Base-by-base conservation (phyloP, 2,329 filamentous ascomycete genomes). In the Apiospora arundinis region DNA sequence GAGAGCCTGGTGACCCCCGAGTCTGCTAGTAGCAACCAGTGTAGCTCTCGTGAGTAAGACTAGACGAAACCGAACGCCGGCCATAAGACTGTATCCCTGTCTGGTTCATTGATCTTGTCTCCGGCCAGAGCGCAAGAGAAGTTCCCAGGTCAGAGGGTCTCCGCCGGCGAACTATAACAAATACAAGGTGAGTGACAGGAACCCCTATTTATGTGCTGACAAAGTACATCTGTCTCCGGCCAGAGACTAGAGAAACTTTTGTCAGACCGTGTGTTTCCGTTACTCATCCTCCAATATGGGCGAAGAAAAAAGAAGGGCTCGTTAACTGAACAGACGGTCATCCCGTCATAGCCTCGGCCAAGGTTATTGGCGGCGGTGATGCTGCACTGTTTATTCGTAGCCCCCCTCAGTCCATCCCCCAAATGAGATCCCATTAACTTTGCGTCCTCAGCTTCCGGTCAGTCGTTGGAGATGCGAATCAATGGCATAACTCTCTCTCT, bases 1-100 rank as follows among this genome's bases (percentile, higher is more conserved):
- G 32, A 40, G 56, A 63, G 56, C 56, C 56, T 63, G 56, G 56
- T 7, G 56, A 63, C 32, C 21, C n/a, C 37, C 18, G 56, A 63
- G 32, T 63, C 32, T 40, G 56, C 56, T 63, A 40, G 18, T 9
- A 40, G 28, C 52, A 37, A 32, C 56, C 56, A 63, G 32, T 8
- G 32, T 63, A 63, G 12, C 56, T 63, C 56, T 63, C 14, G 32
- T 40, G 56, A 8, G 16, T 11, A n/a, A 14, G 4, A 14, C 32
- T 9, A 63, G 18, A 2, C 32, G 11, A n/a, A n/a, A 14, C 32
- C 16, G 16, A 5, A 40, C n/a, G 23, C 56, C 56, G 18, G 4
- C 14, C 5, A 14, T 2, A 23, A 63, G 25, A 40, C n/a, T n/a
- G 9, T 21, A 21, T 40, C 56, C 6, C 8, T 40, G 32, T 6